phyloP scores from a whole-genome alignment of 352 stramenopile genomes.

The Globisporangium camurandrum region DNA sequence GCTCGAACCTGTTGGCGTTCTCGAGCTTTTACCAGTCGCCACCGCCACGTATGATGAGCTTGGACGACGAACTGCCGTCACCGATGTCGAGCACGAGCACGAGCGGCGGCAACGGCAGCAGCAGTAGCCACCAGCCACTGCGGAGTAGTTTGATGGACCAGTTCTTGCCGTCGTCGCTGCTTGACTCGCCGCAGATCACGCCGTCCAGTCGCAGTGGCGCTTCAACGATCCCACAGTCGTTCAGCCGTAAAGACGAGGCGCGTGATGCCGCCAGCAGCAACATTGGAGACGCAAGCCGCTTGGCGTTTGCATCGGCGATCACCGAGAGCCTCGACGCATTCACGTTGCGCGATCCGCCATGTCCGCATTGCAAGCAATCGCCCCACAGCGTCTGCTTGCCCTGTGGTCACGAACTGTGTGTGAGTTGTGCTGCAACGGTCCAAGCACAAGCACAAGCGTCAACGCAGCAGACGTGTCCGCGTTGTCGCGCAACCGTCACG shows the following conservation, averaged over 20 bases:
- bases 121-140: conserved; percentile 32
- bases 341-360: conserved; percentile 18
- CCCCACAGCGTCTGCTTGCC: conserved; percentile 10
- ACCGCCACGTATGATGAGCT: conserved; percentile 3
- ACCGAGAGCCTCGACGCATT: conserved; percentile 25
- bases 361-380: conserved; percentile 11
- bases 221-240: no score
- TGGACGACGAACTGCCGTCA: conserved; percentile 44
- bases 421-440: conserved; percentile 5
- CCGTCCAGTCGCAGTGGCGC: conserved; percentile 42
- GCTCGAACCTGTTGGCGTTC: conserved; percentile 33
- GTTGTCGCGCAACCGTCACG: conserved; percentile 7
- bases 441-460: background rate
- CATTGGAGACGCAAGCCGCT: background rate
- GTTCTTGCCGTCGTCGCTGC: conserved; percentile 65
- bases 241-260: conserved; percentile 16
- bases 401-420: conserved; percentile 16
- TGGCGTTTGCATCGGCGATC: conserved; percentile 22
- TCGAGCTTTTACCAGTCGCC: conserved; percentile 57
- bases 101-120: conserved; percentile 7
- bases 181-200: conserved; percentile 80
- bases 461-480: conserved; percentile 4
- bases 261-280: background rate
- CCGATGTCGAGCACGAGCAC: conserved; percentile 26
- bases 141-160: conserved; percentile 71